Percentiles rank a stretch among this genome's conserved stretches.
Conservation (phyloP, 2,329 filamentous ascomycete genomes). For the Neonectria hederae region DNA sequence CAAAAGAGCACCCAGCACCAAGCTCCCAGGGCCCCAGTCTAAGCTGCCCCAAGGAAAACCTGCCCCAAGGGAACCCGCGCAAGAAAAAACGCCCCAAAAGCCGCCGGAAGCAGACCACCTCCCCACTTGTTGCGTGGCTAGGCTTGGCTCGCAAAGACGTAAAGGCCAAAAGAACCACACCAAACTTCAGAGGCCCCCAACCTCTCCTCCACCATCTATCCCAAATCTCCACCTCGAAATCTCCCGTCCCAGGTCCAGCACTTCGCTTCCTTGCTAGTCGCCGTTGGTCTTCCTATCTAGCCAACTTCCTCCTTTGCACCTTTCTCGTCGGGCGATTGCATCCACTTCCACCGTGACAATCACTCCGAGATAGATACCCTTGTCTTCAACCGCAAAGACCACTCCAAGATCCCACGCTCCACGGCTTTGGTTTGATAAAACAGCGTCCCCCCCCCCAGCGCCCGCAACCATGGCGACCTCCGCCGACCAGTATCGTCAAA, state of each 20-base stretch:
- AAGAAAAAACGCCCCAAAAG: conserved; percentile 24
- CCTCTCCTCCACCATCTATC: conserved; percentile 36
- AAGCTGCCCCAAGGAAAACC: conserved; percentile 2
- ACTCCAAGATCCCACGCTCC: conserved; percentile 33
- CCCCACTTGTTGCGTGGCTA: conserved; percentile 23
- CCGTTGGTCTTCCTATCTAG: conserved; percentile 36
- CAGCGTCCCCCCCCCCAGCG: conserved; percentile 41
- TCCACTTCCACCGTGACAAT: conserved; percentile 36
- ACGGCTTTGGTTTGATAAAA: conserved; percentile 47
- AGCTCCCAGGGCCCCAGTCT: neutral
- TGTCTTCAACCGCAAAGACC: conserved; percentile 35
- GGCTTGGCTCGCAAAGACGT: conserved; percentile 5
- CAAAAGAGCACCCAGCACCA: neutral
- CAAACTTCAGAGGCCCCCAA: conserved; percentile 30
- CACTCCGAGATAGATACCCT: conserved; percentile 37
- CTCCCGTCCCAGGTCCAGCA: conserved; percentile 38
- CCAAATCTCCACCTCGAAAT: conserved; percentile 44
- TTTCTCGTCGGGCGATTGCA: conserved; percentile 37
- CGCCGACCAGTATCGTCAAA: conserved; percentile 45
- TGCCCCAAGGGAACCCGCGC: neutral
- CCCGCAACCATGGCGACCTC: conserved; percentile 50
- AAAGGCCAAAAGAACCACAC: conserved; percentile 1
- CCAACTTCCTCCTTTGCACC: conserved; percentile 32
- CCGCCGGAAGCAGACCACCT: conserved; percentile 42
- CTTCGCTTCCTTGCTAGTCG: conserved; percentile 43